phyloP scores from a whole-genome alignment of 2,329 filamentous ascomycete genomes.

The Xylaria sp. region DNA sequence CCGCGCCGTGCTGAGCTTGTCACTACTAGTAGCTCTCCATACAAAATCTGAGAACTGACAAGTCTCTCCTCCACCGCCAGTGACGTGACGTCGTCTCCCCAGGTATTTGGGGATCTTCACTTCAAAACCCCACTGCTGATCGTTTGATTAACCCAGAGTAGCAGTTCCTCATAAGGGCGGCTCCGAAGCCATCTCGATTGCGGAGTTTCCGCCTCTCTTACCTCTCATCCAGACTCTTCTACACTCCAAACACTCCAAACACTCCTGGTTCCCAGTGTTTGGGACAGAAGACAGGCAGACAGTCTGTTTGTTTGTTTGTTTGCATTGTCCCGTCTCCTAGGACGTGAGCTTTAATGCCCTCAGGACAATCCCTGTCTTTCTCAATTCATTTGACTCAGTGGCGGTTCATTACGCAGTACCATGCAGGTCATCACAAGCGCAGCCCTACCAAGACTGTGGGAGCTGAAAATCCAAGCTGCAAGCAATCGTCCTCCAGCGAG shows the following conservation, averaged over 20 bases:
- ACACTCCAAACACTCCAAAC: not conserved
- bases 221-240: conserved; percentile 5
- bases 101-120: conserved; percentile 33
- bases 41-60: conserved; percentile 6
- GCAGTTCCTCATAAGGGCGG: conserved; percentile 31
- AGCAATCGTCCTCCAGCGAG: conserved; percentile 4
- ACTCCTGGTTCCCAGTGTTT: not conserved
- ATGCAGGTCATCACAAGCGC: conserved; percentile 5
- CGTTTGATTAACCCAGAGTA: conserved; percentile 26
- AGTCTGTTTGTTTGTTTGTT: conserved; percentile 21
- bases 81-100: conserved; percentile 33
- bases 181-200: conserved; percentile 16
- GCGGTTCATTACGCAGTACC: not conserved
- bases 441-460: conserved; percentile 3
- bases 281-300: not conserved
- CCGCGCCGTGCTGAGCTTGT: conserved; percentile 13
- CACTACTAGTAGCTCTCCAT: conserved; percentile 24
- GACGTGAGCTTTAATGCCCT: not conserved
- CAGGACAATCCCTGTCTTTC: not conserved
- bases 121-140: conserved; percentile 35
- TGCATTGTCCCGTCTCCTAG: not conserved
- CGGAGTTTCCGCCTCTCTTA: conserved; percentile 3
- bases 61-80: conserved; percentile 31
- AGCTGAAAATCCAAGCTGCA: conserved; percentile 5
- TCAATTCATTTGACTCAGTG: not conserved